These are phyloP conservation scores for Xylaria sp. DNA, from an alignment of 2,329 filamentous ascomycete genomes.

Conservation along the genomic window DNA sequence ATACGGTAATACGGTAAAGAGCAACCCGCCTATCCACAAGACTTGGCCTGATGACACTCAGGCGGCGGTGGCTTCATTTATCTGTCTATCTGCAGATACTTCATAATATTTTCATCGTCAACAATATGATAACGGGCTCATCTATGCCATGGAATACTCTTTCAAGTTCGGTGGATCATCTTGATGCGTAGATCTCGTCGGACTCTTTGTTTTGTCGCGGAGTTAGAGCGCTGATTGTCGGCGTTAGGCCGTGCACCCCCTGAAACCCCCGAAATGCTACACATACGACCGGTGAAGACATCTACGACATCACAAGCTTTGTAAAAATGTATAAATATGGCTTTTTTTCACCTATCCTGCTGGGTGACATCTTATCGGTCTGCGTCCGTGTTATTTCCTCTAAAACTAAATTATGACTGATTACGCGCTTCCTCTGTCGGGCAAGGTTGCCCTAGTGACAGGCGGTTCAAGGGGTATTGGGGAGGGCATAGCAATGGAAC, in stretches of 20 bases:
- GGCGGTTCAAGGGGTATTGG: conserved; percentile 41
- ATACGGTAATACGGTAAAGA: too few species aligned
- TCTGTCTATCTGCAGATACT: too few species aligned
- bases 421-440: conserved; percentile 38
- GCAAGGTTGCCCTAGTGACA: conserved; percentile 50
- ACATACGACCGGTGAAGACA: background rate
- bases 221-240: background rate
- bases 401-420: conserved; percentile 43
- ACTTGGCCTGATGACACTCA: too few species aligned
- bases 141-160: too few species aligned
- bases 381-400: background rate
- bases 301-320: background rate
- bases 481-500: conserved; percentile 45
- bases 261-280: background rate
- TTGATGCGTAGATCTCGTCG: background rate
- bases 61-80: too few species aligned
- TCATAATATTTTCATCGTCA: too few species aligned
- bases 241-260: background rate
- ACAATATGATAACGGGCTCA: too few species aligned
- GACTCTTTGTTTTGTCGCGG: background rate
- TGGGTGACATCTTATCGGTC: background rate
- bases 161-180: too few species aligned
- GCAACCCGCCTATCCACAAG: too few species aligned
- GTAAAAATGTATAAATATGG: background rate
- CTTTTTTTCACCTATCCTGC: background rate